phyloP scores from a whole-genome alignment of 169 alveolate species.

The Eimeria falciformis region DNA sequence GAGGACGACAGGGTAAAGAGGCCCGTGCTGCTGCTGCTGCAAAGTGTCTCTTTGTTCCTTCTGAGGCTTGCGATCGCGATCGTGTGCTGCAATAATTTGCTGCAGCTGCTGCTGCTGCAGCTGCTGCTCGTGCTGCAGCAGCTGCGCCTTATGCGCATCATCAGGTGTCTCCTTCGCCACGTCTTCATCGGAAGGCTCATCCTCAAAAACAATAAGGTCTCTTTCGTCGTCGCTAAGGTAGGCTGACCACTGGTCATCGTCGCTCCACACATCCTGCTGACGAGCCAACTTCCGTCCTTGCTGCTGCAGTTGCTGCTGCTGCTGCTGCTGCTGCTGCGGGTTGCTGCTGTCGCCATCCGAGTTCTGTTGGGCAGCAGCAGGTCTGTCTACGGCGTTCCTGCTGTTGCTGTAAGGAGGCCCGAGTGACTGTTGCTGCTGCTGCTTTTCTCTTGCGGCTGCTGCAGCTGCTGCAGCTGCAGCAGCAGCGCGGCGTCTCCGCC shows the following conservation, averaged over 20 bases:
- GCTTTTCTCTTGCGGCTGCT: background rate
- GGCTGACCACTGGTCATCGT: background rate
- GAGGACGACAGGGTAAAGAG: conserved; percentile 75
- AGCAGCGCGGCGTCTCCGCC: conserved; percentile 31
- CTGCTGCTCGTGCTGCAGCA: background rate
- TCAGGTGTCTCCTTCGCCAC: background rate
- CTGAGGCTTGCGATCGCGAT: background rate
- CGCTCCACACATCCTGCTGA: background rate
- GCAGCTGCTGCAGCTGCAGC: conserved; percentile 35
- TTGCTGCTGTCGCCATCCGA: background rate
- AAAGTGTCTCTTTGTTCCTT: conserved; percentile 47
- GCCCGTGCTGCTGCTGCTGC: conserved; percentile 77
- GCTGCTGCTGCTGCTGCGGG: background rate
- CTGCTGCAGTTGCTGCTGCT: conserved; percentile 9
- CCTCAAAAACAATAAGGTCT: conserved; percentile 46
- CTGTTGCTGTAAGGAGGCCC: background rate
- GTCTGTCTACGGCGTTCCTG: background rate
- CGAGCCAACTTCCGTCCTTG: background rate
- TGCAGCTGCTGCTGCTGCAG: conserved; percentile 42
- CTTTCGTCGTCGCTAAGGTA: conserved; percentile 50
- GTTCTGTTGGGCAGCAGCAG: background rate
- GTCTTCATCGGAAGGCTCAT: background rate
- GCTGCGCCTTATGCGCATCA: background rate
- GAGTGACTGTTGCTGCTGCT: background rate
- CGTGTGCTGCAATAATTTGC: background rate